Evolutionary conservation across 2,329 filamentous ascomycete species (phyloP), one percentile per base, ranked within the genome.

Genomic region (Fusarium sp.): DNA sequence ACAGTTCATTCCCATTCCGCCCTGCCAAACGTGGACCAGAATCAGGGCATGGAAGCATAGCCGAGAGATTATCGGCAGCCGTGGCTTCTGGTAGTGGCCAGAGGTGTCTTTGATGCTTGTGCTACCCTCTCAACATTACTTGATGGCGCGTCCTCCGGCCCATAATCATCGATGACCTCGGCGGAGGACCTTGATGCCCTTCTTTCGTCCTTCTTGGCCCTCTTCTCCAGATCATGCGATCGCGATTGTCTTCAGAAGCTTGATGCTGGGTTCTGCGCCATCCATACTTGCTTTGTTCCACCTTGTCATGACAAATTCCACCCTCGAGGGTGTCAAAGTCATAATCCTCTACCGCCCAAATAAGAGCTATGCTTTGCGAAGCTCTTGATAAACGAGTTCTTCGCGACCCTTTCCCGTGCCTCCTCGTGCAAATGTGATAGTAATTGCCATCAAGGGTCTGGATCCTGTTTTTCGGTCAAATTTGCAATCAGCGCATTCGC

Each of bases 341-440:
- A 46, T 62, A 7, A 28, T 36, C 27, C 36, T 89, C 64, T 86
- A 88, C 77, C 82, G 88, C 3, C 87, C 86, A 2, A 80, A 82
- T 47, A 89, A 90, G 75, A 82, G 87, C 59, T 90, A 90, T 80
- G 87, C 88, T 10, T 83, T 90, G 61, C 87, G 2, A 80, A 82
- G 58, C 75, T 77, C 48, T 84, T 89, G 78, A 85, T 88, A 67
- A 72, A 75, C 60, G 80, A 87, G 48, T 77, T 88, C 6, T 73
- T 83, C 15, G 66, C 52, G 10, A 70, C 73, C 53, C 73, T 80
- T 37, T 71, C 51, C 51, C 57, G 44, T 16, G 67, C 69, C 23
- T 77, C 68, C 10, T 46, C 37, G 16, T 52, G 31, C 67, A 48
- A 31, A 52, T 5, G 75, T 83, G 46, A 75, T 77, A 39, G 81